Evolutionary conservation across 2,329 filamentous ascomycete species (phyloP), one percentile per base, ranked within the genome.

Genomic region (Talaromyces sp.): DNA sequence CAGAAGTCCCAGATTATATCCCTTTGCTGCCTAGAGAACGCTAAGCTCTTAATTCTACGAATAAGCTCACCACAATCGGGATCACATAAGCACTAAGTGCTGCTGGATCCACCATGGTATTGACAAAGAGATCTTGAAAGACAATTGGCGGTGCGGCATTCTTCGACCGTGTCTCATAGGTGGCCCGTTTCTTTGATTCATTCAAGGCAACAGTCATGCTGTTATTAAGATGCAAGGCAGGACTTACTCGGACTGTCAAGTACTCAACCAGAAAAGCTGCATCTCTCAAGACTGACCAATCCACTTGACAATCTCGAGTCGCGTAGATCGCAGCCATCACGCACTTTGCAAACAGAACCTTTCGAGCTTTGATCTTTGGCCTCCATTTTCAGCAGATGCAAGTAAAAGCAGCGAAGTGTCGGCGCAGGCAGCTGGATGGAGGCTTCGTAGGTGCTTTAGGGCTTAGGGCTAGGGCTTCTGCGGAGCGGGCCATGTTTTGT

Each of bases 401-500:
- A 2, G 13, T 5, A 50, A 50, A 22, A 22, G 10, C 3, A 22
- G 39, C 3, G 10, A 22, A 24, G 19, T 24, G 45, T 24, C 19
- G 4, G 13, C 19, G 9, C 19, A 19, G 4, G 9, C 22, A 37
- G 35, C 35, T 37, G 7, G 13, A 37, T 37, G 35, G 9, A 37
- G 35, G 24, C 13, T 27, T 16, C 24, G 22, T 49, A 16, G 43
- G 2, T 13, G 6, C 16, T 41, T 27, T 58, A 58, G 56, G 56
- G 39, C 56, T 58, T 58, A 58, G 56, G 56, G 56, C 33, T 58
- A 58, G 56, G 56, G 37, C 56, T 58, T 43, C 24, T 6, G 8
- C 13, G 22, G 13, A 5, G 8, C 11, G 33, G n/a, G n/a, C 14
- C n/a, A 16, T 56, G 37, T 37, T 31, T 35, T 19, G 3, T 54